Percentiles rank a stretch among this genome's conserved stretches.
phyloP scores from a whole-genome alignment of 305 asterid species.

The Fraxinus albicans region DNA sequence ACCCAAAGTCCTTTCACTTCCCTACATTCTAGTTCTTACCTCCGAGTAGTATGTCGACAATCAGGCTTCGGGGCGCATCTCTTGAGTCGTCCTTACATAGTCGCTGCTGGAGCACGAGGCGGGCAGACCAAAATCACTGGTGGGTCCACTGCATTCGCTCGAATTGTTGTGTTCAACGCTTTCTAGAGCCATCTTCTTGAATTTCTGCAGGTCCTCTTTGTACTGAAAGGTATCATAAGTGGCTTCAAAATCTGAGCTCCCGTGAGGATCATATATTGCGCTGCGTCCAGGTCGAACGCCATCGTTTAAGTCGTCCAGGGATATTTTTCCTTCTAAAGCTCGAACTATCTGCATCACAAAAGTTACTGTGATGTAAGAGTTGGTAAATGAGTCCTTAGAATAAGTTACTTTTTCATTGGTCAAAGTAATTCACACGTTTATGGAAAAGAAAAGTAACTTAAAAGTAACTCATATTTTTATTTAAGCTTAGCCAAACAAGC shows the following conservation, averaged over 20 bases:
- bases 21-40: neutral
- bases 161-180: slow-evolving; percentile 44
- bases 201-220: slow-evolving; percentile 76
- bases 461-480: neutral
- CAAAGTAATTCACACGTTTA: neutral
- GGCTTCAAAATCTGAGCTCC: slow-evolving; percentile 59
- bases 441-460: neutral
- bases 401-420: neutral
- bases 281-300: slow-evolving; percentile 52
- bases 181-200: slow-evolving; percentile 75
- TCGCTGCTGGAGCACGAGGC: slow-evolving; percentile 74
- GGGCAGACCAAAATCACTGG: slow-evolving; percentile 61
- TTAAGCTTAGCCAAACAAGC: neutral
- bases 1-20: neutral
- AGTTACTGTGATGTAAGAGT: neutral
- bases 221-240: slow-evolving; percentile 56
- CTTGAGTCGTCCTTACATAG: slow-evolving; percentile 35
- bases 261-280: slow-evolving; percentile 38
- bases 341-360: slow-evolving; percentile 49
- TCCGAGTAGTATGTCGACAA: neutral
- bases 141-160: slow-evolving; percentile 61
- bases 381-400: neutral
- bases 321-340: slow-evolving; percentile 66
- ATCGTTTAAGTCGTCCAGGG: slow-evolving; percentile 53
- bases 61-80: slow-evolving; percentile 22